Conservation (phyloP, 78 protist species). For the Dictyostelium capitatum region DNA sequence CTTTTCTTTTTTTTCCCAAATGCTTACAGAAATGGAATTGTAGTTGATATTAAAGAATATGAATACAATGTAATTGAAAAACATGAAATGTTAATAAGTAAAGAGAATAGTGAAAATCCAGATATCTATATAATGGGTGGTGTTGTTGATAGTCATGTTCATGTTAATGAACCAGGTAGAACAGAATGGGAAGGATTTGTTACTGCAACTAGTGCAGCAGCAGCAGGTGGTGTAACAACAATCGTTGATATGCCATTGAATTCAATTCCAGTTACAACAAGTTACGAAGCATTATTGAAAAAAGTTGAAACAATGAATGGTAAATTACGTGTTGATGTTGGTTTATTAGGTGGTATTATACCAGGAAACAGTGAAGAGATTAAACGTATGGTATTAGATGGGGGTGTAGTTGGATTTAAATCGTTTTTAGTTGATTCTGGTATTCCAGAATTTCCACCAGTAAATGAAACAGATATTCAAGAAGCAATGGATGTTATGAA, state of each 20-base stretch:
- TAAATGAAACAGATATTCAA: conserved; percentile 1
- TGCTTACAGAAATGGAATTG: conserved; percentile 24
- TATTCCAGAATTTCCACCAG: conserved; percentile 51
- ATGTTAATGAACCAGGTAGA: conserved; percentile 84
- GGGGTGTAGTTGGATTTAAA: conserved; percentile 78
- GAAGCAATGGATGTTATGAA: conserved; percentile 49
- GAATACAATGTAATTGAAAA: not conserved
- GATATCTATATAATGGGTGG: conserved; percentile 75
- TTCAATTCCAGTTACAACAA: conserved; percentile 72
- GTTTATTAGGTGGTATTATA: conserved; percentile 70
- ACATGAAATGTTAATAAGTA: not conserved
- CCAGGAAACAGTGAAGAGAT: conserved; percentile 41
- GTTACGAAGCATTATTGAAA: not conserved
- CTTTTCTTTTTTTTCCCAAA: too few species aligned
- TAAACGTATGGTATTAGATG: conserved; percentile 42
- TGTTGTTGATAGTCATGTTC: conserved; percentile 82
- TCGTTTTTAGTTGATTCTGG: conserved; percentile 62
- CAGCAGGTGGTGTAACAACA: conserved; percentile 88
- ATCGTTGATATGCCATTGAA: conserved; percentile 84
- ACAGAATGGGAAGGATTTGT: conserved; percentile 82
- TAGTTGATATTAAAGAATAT: conserved; percentile 29
- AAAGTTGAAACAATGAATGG: conserved; percentile 59
- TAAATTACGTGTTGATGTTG: conserved; percentile 65
- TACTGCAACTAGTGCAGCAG: conserved; percentile 81
- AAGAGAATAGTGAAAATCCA: not conserved